Base-by-base conservation (phyloP, 495 filamentous ascomycete genomes). In the Jackrogersella minutella region DNA sequence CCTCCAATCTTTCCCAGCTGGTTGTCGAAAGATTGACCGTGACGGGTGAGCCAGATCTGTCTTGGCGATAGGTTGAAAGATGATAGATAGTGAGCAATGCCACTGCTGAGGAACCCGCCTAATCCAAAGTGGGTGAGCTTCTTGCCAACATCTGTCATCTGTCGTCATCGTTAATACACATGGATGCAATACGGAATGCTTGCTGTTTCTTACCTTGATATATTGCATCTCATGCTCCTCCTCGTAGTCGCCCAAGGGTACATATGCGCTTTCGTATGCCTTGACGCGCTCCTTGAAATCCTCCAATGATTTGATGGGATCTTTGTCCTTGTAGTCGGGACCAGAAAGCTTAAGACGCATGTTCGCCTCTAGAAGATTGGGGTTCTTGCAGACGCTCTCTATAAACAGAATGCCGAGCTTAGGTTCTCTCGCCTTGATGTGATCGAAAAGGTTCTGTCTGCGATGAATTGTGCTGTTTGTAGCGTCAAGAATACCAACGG, bases 341-440 rank as follows among this genome's bases (percentile, higher is more conserved):
- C 95, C 95, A 44, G 90, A 93, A n/a, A 99, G 87, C 78, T 99
- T 99, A 58, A 99, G 77, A 16, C 93, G 91, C 94, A 98, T 99
- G 69, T 99, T 99, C 11, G 93, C 90, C 74, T 97, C 95, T 34
- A 99, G 83, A 34, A 99, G 82, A 62, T 85, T 83, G 49, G 87
- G 79, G 68, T 99, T 93, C 60, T 93, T 82, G 76, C 95, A 99
- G 54, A 93, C 88, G 68, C 91, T 96, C 77, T 99, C 95, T 5
- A 98, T 88, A 78, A 97, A 98, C 16, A 99, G 76, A 17, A 99
- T 91, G 22, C 93, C 93, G 26, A 99, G 81, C 39, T 90, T 90
- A 4, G 95, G 94, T 63, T 95, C 94, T 46, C 90, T 85, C 46
- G 88, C 79, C 53, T 91, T 89, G 71, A 99, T 91, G 59, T 88